Base-by-base conservation (phyloP, 148 eudicot species). In the Vaccinium darrowii region DNA sequence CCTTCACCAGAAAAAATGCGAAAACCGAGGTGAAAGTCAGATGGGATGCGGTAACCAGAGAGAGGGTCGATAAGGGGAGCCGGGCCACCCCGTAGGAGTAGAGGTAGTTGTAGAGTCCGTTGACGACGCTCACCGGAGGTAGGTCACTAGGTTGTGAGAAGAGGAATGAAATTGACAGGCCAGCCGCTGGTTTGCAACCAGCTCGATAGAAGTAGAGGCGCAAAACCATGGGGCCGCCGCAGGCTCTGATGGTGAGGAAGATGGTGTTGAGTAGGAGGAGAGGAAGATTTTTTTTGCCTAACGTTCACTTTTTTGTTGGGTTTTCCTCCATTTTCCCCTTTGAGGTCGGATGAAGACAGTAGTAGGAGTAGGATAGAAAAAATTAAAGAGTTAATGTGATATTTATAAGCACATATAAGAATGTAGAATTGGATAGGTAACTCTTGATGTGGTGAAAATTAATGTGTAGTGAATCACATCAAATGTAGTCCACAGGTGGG, bases 31-130 rank as follows among this genome's bases (percentile, higher is more conserved):
- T 91, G 87, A 94, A 92, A 7, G 88, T 92, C 4, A 93, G 85
- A 30, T 92, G 95, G 0, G 93, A 89, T 12, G 98, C 93, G 14
- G 90, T 56, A 23, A 94, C 88, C 1, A 94, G 86, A 1, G 95
- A 82, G 3, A 88, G 78, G 11, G 98, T 94, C 11, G 98, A 93
- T 0, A 94, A 90, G 4, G 98, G 94, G 30, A 94, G 89, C 39
- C 87, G 88, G 14, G 92, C 86, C 50, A 90, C 90, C 12, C 93
- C 94, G 11, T 80, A 89, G 25, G 98, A 92, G 83, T 93, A 93
- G 19, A 90, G 54, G 83, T 91, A 94, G 84, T 94, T 91, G 47
- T 84, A 92, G 23, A 80, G 15, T 19, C 98, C 95, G 14, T 92
- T 90, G 76, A 94, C 1, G 33, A 30, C 33, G 33, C 30, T 30